Base-by-base conservation (phyloP, 352 stramenopile genomes). In the Globisporangium barbulae region DNA sequence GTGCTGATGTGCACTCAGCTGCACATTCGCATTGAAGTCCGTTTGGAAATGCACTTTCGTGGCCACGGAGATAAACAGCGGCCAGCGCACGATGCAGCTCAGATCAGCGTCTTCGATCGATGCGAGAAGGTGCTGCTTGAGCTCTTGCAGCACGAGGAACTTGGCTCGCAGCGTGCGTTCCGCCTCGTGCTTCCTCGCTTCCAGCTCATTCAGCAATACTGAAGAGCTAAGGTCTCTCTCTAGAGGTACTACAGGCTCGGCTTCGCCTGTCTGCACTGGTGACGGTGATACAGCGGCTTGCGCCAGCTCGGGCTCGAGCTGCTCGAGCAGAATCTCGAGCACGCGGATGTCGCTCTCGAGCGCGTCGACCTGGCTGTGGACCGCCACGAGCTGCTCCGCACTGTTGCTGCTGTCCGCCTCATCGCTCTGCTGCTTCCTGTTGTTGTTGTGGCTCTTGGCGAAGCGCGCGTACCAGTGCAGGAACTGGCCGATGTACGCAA, bases 61-160 rank as follows among this genome's bases (percentile, higher is more conserved):
- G 41, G 85, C 73, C 10, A 81, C 70, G 22, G 84, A 72, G 17
- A 92, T 70, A 42, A 82, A 92, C 9, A 78, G n/a, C 7, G 69
- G 73, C 85, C 85, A 92, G 22, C 69, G 57, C 0, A 90, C 71
- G 17, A 73, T 57, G 33, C 68, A 65, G 39, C 54, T 72, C 3
- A 91, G 73, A 54, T 88, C 73, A 0, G 89, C 71, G 5, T 72
- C 81, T 10, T 92, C 81, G 28, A 90, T 70, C 2, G 72, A 84
- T 15, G 80, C 80, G 3, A 88, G 56, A 4, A 90, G 53, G 68
- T 90, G 74, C 53, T 84, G 50, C 47, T 79, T 70, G 19, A 84
- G 70, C 2, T 82, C 72, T 3, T 67, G 61, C 5, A 91, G 59
- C 22, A 47, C 53, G 0, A 67, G 59, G 35, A 73, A 61, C 64